A percentile compares a stretch with the other conserved stretches of the same genome.
These are phyloP conservation scores for Dendrobium nobile DNA, from an alignment of 106 monocot species.

Conservation along the genomic window DNA sequence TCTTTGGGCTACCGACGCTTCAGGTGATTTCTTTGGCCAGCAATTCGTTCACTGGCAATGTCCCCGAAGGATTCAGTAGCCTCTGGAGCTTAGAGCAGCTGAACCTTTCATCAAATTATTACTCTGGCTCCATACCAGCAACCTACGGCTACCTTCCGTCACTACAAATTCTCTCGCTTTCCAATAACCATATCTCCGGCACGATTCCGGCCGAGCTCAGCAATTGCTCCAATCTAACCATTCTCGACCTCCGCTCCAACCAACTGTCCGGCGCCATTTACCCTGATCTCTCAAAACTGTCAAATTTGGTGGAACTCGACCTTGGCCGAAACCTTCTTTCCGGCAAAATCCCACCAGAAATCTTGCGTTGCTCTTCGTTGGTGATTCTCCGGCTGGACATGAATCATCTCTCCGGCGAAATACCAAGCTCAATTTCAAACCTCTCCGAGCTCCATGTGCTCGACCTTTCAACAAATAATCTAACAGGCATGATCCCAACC, in stretches of 20 bases:
- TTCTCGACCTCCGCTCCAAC: conserved; percentile 47
- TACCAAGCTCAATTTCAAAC: conserved; percentile 18
- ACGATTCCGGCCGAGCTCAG: conserved; percentile 3
- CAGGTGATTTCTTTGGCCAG: not conserved
- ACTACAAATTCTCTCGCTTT: conserved; percentile 3
- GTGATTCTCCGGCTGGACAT: conserved; percentile 32
- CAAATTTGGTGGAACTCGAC: conserved; percentile 44
- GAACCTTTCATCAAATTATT: conserved; percentile 6
- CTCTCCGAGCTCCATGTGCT: conserved; percentile 31
- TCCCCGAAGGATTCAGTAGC: conserved; percentile 11
- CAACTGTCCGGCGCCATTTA: conserved; percentile 33
- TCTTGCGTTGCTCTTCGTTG: conserved; percentile 12
- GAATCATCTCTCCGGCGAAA: conserved; percentile 42
- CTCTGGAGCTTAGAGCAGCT: conserved; percentile 7
- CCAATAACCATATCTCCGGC: conserved; percentile 3
- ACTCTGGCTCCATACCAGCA: not conserved
- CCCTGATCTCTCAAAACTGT: conserved; percentile 33
- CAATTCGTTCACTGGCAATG: not conserved
- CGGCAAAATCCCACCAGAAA: conserved; percentile 33
- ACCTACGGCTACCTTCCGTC: conserved; percentile 4
- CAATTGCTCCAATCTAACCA: conserved; percentile 17
- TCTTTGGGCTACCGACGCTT: not conserved
- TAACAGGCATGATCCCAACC: conserved; percentile 53
- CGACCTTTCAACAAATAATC: conserved; percentile 47
- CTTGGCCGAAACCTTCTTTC: conserved; percentile 44